Evolutionary conservation across 129 eudicot genomes (phyloP), one percentile per base, ranked within the genome.

Genomic region (Helichrysum umbraculigerum): DNA sequence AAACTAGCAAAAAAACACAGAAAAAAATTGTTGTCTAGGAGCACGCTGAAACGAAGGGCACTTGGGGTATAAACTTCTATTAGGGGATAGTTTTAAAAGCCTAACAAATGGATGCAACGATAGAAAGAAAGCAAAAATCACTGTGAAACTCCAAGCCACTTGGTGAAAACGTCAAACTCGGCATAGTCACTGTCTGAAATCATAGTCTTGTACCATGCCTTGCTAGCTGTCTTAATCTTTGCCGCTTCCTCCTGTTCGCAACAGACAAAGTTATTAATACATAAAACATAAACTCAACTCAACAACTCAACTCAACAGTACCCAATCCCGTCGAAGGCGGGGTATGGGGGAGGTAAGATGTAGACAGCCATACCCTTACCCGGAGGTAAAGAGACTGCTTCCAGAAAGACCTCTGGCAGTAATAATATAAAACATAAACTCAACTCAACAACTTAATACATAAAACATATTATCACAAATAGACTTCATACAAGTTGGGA

Each of bases 61-160:
- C 67, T 39, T 47, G 6, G 54, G 16, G n/a, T 76, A 76, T 76
- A 34, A 76, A 62, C 72, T 72, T 22, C 39, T 66, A 79, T 73
- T 67, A 22, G 44, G 54, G 16, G 54, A 47, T 14, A 12, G 5
- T 47, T 47, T 47, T 14, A 47, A 71, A 78, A 72, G 51, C 22
- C 78, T 79, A 79, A 66, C 68, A 50, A 59, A 59, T 47, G 59
- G 47, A 16, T 34, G 69, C 70, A 70, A 25, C 66, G 29, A 39
- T 4, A 9, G 12, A 63, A 47, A 9, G 19, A 63, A 12, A 29
- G 54, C 6, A 59, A 29, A 68, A 54, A 21, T 84, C 71, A 89
- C 89, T 89, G 95, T 15, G 95, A 86, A 22, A 86, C 95, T 12
- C 91, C 96, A 44, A 89, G 83, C 96, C 96, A 89, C 81, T 86